Conservation (phyloP, 192 early-diverging fungal genomes). For the Coemansia sp. region DNA sequence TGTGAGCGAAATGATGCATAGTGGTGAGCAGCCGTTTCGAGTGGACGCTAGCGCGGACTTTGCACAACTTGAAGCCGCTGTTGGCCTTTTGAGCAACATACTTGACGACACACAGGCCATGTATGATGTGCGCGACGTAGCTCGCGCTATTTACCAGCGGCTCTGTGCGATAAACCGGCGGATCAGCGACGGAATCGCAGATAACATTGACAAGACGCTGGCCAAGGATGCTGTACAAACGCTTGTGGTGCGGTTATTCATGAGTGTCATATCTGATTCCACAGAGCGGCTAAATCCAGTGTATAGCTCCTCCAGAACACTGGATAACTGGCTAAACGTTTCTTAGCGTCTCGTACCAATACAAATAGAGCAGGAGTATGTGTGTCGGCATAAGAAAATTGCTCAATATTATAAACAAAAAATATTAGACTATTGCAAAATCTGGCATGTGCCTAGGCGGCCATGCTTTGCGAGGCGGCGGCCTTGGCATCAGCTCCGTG, state of each 20-base stretch:
- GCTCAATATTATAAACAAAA: background rate
- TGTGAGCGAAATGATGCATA: slow-evolving; percentile 39
- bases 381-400: background rate
- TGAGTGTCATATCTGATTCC: slow-evolving; percentile 28
- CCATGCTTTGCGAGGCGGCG: slow-evolving; percentile 13
- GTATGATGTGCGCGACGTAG: slow-evolving; percentile 22
- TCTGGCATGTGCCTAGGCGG: background rate
- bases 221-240: slow-evolving; percentile 53
- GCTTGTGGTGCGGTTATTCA: slow-evolving; percentile 29
- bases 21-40: slow-evolving; percentile 16
- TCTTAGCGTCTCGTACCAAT: background rate
- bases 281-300: background rate
- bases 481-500: slow-evolving; percentile 14
- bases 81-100: slow-evolving; percentile 40
- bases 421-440: background rate
- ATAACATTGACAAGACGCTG: slow-evolving; percentile 43
- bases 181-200: slow-evolving; percentile 41
- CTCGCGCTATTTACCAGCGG: slow-evolving; percentile 16
- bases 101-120: slow-evolving; percentile 32
- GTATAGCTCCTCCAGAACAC: slow-evolving; percentile 3
- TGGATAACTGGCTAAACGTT: slow-evolving; percentile 14
- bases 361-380: background rate
- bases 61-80: slow-evolving; percentile 26
- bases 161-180: slow-evolving; percentile 28
- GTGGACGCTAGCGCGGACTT: slow-evolving; percentile 21